Conservation (phyloP, 2,329 filamentous ascomycete species). For the Paecilomyces fulvus region DNA sequence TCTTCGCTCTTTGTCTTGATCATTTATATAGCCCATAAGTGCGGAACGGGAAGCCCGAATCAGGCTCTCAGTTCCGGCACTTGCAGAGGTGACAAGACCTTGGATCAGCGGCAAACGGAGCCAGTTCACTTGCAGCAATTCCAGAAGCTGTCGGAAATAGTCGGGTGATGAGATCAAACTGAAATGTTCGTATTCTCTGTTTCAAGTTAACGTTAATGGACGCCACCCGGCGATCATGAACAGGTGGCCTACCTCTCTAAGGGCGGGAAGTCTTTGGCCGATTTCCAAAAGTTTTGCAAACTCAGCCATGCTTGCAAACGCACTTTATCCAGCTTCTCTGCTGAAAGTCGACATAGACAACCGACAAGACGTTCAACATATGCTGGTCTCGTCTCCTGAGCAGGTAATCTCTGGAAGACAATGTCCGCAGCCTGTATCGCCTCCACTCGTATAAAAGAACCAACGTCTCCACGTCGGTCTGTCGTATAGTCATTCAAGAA, state of each 20-base stretch:
- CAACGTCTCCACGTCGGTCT: slow-evolving; percentile 80
- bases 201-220: slow-evolving; percentile 9
- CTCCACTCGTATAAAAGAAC: slow-evolving; percentile 74
- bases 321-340: slow-evolving; percentile 86
- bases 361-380: slow-evolving; percentile 21
- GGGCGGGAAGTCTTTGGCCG: slow-evolving; percentile 21
- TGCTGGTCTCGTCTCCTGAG: slow-evolving; percentile 5
- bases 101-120: slow-evolving; percentile 31
- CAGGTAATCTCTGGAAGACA: slow-evolving; percentile 17
- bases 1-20: slow-evolving; percentile 18
- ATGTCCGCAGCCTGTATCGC: slow-evolving; percentile 58
- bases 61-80: slow-evolving; percentile 37
- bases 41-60: slow-evolving; percentile 35
- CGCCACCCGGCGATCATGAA: neutral
- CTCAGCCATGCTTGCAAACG: slow-evolving; percentile 47
- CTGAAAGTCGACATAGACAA: slow-evolving; percentile 58
- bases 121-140: slow-evolving; percentile 27
- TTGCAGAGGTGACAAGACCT: slow-evolving; percentile 38
- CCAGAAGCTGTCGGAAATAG: slow-evolving; percentile 36
- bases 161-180: slow-evolving; percentile 35
- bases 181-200: slow-evolving; percentile 35
- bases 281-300: slow-evolving; percentile 34
- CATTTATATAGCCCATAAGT: slow-evolving; percentile 28
- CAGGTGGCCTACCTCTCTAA: slow-evolving; percentile 35
- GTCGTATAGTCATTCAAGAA: slow-evolving; percentile 82